These are phyloP conservation scores for Talaromyces sp. DNA, from an alignment of 2,329 filamentous ascomycete genomes.

Conservation along the genomic window DNA sequence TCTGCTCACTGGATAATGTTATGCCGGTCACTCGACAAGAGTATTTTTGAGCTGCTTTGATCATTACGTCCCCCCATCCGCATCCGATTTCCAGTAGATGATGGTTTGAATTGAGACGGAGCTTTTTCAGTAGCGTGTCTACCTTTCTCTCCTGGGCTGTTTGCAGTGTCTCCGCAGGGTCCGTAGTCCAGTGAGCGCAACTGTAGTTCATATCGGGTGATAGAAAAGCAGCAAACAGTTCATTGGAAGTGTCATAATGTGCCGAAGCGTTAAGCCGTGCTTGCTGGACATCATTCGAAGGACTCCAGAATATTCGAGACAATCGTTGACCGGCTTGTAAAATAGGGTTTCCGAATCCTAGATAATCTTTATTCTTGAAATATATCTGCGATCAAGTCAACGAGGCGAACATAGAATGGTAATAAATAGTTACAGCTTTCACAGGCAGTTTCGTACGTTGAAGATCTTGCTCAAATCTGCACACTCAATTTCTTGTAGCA, in stretches of 20 bases:
- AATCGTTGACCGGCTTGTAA: constrained; percentile 18
- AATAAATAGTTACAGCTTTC: neutral
- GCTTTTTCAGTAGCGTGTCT: constrained; percentile 59
- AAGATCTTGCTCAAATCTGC: constrained; percentile 68
- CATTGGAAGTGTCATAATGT: constrained; percentile 66
- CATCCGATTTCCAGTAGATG: constrained; percentile 74
- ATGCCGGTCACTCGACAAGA: constrained; percentile 68
- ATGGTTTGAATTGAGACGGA: constrained; percentile 55
- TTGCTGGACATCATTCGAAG: constrained; percentile 58
- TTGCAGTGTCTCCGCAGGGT: constrained; percentile 30
- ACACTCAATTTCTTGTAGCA: constrained; percentile 69
- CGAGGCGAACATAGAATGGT: neutral
- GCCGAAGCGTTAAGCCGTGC: constrained; percentile 66
- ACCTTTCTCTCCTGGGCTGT: constrained; percentile 65
- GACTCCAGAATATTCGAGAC: constrained; percentile 51
- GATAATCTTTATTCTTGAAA: constrained; percentile 61
- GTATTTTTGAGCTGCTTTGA: constrained; percentile 64
- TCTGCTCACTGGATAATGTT: constrained; percentile 68
- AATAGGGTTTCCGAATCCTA: constrained; percentile 18
- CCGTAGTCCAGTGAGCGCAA: constrained; percentile 63
- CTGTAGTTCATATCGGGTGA: constrained; percentile 45
- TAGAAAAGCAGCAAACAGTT: constrained; percentile 28
- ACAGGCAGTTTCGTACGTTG: constrained; percentile 44
- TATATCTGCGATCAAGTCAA: constrained; percentile 56
- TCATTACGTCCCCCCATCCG: constrained; percentile 73